Conservation (phyloP, 257 asterid genomes). For the Cordia subcordata region DNA sequence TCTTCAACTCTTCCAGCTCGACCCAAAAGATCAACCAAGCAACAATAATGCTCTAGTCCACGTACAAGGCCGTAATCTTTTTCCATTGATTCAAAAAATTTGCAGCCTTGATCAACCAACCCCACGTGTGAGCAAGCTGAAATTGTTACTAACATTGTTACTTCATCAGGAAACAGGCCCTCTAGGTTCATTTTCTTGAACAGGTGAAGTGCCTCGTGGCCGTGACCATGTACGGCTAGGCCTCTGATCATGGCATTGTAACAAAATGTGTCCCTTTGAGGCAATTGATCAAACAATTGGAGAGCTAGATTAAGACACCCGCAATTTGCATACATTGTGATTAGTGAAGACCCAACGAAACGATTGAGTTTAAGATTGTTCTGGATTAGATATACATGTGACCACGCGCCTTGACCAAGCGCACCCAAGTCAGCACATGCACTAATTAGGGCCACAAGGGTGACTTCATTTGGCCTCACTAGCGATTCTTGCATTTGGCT, state of each 20-base stretch:
- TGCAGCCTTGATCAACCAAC: slow-evolving; percentile 54
- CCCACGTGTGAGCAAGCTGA: slow-evolving; percentile 71
- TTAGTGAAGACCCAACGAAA: slow-evolving; percentile 50
- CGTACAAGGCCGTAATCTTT: slow-evolving; percentile 43
- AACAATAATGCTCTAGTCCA: slow-evolving; percentile 59
- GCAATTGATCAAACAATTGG: slow-evolving; percentile 44
- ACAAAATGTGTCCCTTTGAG: slow-evolving; percentile 42
- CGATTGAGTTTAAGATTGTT: slow-evolving; percentile 36
- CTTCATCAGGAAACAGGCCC: slow-evolving; percentile 40
- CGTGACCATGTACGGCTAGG: slow-evolving; percentile 58
- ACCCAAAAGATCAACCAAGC: slow-evolving; percentile 65
- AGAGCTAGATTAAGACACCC: slow-evolving; percentile 48
- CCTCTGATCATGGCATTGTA: slow-evolving; percentile 72
- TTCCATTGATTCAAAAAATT: slow-evolving; percentile 41
- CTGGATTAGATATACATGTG: slow-evolving; percentile 41
- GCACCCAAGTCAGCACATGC: slow-evolving; percentile 67
- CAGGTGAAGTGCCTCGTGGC: slow-evolving; percentile 44
- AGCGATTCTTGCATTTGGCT: slow-evolving; percentile 45
- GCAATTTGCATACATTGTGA: slow-evolving; percentile 49
- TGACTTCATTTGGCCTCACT: slow-evolving; percentile 48
- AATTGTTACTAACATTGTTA: slow-evolving; percentile 50
- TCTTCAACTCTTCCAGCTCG: slow-evolving; percentile 55
- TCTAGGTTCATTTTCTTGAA: slow-evolving; percentile 42
- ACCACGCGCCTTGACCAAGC: slow-evolving; percentile 57
- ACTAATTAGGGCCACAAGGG: slow-evolving; percentile 44